A percentile compares a stretch with the other conserved stretches of the same genome.
phyloP scores from a whole-genome alignment of 352 stramenopile species.

The Phytophthora syringae region DNA sequence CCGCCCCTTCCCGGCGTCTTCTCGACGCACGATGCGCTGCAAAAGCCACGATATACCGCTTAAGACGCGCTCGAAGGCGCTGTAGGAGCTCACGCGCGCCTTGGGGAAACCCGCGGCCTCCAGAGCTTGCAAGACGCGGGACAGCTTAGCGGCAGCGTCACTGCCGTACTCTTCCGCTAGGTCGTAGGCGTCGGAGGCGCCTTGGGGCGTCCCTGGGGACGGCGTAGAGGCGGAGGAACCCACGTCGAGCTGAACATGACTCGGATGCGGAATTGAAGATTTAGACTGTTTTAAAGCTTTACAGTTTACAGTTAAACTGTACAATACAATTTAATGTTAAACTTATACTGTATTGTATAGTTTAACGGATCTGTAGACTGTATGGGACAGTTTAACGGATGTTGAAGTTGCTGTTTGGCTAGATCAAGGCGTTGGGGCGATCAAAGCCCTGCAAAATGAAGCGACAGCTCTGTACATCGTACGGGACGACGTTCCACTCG shows the following conservation, averaged over 20 bases:
- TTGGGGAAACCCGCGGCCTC: slow-evolving; percentile 54
- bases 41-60: slow-evolving; percentile 67
- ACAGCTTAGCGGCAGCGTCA: slow-evolving; percentile 44
- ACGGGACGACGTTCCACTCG: slow-evolving; percentile 52
- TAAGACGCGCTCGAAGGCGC: slow-evolving; percentile 70
- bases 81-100: slow-evolving; percentile 45
- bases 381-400: too few species aligned
- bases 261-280: slow-evolving; percentile 4
- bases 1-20: slow-evolving; percentile 45
- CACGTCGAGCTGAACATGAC: slow-evolving; percentile 34
- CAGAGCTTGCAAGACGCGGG: slow-evolving; percentile 39
- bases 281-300: too few species aligned
- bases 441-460: slow-evolving; percentile 66
- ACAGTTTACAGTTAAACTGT: too few species aligned
- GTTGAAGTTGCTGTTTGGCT: too few species aligned
- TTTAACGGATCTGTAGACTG: too few species aligned
- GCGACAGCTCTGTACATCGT: slow-evolving; percentile 28
- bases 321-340: too few species aligned
- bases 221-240: slow-evolving; percentile 11
- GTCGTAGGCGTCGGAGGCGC: slow-evolving; percentile 34
- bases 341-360: too few species aligned
- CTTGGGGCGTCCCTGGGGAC: neutral
- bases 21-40: slow-evolving; percentile 59
- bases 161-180: slow-evolving; percentile 42
- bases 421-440: slow-evolving; percentile 24